Evolutionary conservation across 257 asterid genomes (phyloP).

Genomic region (Solanum pimpinellifolium): DNA sequence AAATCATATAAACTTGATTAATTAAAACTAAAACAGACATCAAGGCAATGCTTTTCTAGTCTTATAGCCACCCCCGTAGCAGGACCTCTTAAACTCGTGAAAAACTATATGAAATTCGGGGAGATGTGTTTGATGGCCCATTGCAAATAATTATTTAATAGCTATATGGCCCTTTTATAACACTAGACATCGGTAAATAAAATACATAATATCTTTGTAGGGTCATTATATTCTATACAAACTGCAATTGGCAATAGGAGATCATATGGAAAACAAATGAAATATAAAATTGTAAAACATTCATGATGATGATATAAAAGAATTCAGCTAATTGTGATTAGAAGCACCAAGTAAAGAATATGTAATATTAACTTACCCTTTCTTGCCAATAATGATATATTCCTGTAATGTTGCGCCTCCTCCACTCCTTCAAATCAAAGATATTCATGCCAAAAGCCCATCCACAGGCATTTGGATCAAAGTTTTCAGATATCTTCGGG

Average conservation of each 20-base stretch:
- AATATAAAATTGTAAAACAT: neutral
- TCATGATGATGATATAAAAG: neutral
- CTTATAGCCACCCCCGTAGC: neutral
- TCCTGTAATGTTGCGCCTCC: conserved; percentile 79
- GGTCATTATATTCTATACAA: neutral
- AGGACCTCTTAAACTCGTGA: neutral
- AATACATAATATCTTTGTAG: neutral
- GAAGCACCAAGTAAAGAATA: neutral
- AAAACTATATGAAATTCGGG: neutral
- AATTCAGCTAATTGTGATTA: neutral
- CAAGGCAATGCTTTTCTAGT: neutral
- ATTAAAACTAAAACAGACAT: neutral
- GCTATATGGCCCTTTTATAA: neutral
- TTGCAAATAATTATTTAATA: neutral
- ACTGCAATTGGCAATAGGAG: neutral
- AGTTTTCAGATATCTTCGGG: conserved; percentile 68
- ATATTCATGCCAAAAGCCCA: conserved; percentile 98
- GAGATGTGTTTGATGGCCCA: neutral
- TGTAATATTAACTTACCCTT: conserved; percentile 31
- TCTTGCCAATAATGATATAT: conserved; percentile 88
- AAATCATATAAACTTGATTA: neutral
- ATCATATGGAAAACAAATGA: neutral
- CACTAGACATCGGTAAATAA: neutral
- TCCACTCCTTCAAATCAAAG: conserved; percentile 83
- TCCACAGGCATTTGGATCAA: conserved; percentile 86